Evolutionary conservation across 495 filamentous ascomycete genomes (phyloP), one percentile per base, ranked within the genome.

Genomic region (Pyrenula aspistea): DNA sequence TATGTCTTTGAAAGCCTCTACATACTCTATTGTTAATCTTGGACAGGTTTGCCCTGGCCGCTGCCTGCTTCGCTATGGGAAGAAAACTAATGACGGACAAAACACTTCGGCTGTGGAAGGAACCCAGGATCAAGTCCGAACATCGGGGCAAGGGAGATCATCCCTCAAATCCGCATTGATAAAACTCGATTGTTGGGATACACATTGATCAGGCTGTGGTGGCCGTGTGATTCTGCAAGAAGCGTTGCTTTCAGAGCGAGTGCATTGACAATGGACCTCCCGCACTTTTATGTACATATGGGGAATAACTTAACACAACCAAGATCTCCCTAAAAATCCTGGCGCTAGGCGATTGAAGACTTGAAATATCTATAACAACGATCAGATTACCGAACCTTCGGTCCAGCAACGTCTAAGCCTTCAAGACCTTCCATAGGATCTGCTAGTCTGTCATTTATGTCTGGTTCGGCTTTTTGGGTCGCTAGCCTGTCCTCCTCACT

Each of bases 401-500:
- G 93, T 25, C 93, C 93, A 52, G 93, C 93, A 63, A 95, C 87
- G 69, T 96, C 93, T 53, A 95, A 75, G 48, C 90, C 88, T 68
- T 96, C 91, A 10, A 97, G 77, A 21, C 91, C 91, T 70, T 95
- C 88, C 93, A 96, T 97, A 8, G 93, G 90, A 71, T 97, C 92
- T 60, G 86, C 81, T 0, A 83, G 76, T 24, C 74, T 73, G 57
- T 79, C 68, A 63, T 72, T 71, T 61, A 71, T 60, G 22, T 67
- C 76, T 62, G 68, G 66, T 61, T 72, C 73, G 53, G 78, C 78
- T 62, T 79, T 72, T 50, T 88, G 82, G 1, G 80, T 69, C 23
- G 83, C 87, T 58, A 78, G 57, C 49, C 81, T 79, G 63, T 96
- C 91, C 70, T 95, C 93, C 59, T 95, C 88, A 56, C 83, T 86